Evolutionary conservation across 2,329 filamentous ascomycete genomes (phyloP).

Genomic region (Penicillium sp.): DNA sequence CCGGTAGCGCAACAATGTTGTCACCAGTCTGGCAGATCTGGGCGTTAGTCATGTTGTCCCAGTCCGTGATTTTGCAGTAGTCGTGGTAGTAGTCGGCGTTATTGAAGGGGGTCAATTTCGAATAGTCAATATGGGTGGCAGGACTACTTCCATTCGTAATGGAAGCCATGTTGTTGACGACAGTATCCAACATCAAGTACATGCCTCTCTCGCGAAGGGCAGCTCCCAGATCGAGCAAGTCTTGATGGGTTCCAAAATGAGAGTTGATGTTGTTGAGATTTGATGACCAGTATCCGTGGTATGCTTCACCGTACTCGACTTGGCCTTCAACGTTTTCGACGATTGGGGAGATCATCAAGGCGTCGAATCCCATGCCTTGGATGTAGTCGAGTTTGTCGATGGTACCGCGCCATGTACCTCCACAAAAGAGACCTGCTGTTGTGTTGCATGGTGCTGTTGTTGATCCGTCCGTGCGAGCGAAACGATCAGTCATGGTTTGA

Average conservation of each 20-base stretch:
- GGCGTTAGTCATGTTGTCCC: constrained; percentile 30
- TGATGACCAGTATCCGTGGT: constrained; percentile 54
- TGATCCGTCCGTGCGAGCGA: constrained; percentile 44
- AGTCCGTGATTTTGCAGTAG: constrained; percentile 34
- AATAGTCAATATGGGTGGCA: constrained; percentile 26
- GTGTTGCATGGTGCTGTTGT: constrained; percentile 34
- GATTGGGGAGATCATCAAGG: constrained; percentile 48
- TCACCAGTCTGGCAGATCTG: constrained; percentile 23
- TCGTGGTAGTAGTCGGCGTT: constrained; percentile 35
- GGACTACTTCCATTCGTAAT: constrained; percentile 31
- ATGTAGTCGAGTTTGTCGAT: constrained; percentile 54
- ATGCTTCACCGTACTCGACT: constrained; percentile 47
- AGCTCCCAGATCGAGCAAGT: constrained; percentile 48
- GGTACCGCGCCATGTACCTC: constrained; percentile 53
- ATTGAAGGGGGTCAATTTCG: constrained; percentile 26
- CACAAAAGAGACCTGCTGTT: constrained; percentile 46
- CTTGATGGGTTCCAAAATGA: constrained; percentile 51
- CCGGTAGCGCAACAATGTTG: constrained; percentile 49
- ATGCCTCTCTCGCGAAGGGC: constrained; percentile 50
- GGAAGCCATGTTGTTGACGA: constrained; percentile 52
- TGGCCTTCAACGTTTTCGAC: constrained; percentile 40
- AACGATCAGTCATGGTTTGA: constrained; percentile 51
- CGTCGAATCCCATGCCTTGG: constrained; percentile 51
- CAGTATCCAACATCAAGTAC: constrained; percentile 57
- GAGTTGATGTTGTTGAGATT: constrained; percentile 52